These are phyloP conservation scores for Rachicladosporium sp. DNA, from an alignment of 2,329 filamentous ascomycete species.

Conservation along the genomic window DNA sequence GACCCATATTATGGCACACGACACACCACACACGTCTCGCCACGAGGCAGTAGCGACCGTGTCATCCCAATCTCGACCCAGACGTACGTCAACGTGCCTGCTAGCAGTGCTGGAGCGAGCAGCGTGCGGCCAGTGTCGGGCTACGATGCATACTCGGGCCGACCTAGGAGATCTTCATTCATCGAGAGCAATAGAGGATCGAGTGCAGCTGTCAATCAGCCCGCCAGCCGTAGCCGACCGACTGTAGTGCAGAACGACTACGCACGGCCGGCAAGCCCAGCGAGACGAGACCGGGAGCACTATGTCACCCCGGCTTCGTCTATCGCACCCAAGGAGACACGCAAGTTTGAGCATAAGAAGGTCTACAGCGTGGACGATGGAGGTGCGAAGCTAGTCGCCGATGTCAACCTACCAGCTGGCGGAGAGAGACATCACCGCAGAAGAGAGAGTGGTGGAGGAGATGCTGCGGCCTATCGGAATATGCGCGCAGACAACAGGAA, in stretches of 20 bases:
- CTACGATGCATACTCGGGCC: slow-evolving; percentile 33
- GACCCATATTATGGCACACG: slow-evolving; percentile 19
- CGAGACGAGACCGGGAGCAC: slow-evolving; percentile 23
- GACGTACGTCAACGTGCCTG: slow-evolving; percentile 21
- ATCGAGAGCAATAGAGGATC: slow-evolving; percentile 24
- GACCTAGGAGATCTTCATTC: slow-evolving; percentile 34
- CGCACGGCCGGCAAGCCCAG: slow-evolving; percentile 30
- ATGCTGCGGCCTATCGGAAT: slow-evolving; percentile 15
- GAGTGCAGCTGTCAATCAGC: slow-evolving; percentile 9
- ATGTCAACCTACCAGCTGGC: slow-evolving; percentile 26
- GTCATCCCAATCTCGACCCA: slow-evolving; percentile 26
- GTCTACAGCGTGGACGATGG: slow-evolving; percentile 37
- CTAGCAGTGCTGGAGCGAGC: slow-evolving; percentile 4
- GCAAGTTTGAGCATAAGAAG: slow-evolving; percentile 31
- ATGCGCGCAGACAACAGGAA: slow-evolving; percentile 14
- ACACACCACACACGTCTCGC: slow-evolving; percentile 19
- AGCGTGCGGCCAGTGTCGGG: slow-evolving; percentile 15
- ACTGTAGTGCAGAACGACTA: slow-evolving; percentile 22
- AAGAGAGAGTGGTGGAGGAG: slow-evolving; percentile 17
- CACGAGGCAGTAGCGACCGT: slow-evolving; percentile 22
- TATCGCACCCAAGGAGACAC: slow-evolving; percentile 15
- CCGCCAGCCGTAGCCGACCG: slow-evolving; percentile 21
- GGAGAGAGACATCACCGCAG: slow-evolving; percentile 26
- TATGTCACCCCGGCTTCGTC: slow-evolving; percentile 27
- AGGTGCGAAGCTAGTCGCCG: slow-evolving; percentile 24